Conservation (phyloP, 768 basidiomycete genomes). For the Cytidiella melzeri region DNA sequence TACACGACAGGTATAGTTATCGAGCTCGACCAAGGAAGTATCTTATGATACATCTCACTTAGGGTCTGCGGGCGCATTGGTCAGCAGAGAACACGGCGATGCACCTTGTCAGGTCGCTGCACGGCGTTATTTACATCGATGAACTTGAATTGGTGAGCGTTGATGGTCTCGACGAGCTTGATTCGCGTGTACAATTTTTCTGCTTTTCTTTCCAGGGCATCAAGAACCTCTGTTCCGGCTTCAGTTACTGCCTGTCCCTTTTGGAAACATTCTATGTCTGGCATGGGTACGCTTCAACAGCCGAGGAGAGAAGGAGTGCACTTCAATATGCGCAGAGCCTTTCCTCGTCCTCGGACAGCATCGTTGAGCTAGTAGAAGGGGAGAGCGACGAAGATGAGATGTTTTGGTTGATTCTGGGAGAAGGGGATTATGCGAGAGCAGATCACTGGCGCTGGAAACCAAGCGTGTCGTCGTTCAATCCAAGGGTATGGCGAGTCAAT, state of each 20-base stretch:
- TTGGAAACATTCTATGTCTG: slow-evolving; percentile 72
- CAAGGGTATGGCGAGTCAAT: slow-evolving; percentile 59
- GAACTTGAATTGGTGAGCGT: slow-evolving; percentile 62
- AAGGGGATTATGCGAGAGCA: slow-evolving; percentile 67
- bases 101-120: slow-evolving; percentile 57
- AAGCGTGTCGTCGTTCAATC: slow-evolving; percentile 31
- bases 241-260: slow-evolving; percentile 71
- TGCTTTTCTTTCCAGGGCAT: slow-evolving; percentile 35
- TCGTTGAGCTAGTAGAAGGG: slow-evolving; percentile 60
- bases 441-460: slow-evolving; percentile 79
- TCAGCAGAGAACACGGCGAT: slow-evolving; percentile 75
- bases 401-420: slow-evolving; percentile 86
- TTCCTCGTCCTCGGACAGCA: slow-evolving; percentile 28
- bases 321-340: slow-evolving; percentile 51
- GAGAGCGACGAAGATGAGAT: slow-evolving; percentile 66
- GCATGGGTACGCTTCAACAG: slow-evolving; percentile 68
- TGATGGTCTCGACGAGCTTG: no score
- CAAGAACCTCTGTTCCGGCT: slow-evolving; percentile 76
- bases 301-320: slow-evolving; percentile 56
- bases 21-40: background rate
- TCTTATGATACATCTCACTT: slow-evolving; percentile 3
- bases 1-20: slow-evolving; percentile 58
- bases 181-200: background rate
- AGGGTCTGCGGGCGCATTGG: slow-evolving; percentile 76
- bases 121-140: slow-evolving; percentile 55